Conservation (phyloP, 768 basidiomycete species). For the Leccinum disarticulatum region DNA sequence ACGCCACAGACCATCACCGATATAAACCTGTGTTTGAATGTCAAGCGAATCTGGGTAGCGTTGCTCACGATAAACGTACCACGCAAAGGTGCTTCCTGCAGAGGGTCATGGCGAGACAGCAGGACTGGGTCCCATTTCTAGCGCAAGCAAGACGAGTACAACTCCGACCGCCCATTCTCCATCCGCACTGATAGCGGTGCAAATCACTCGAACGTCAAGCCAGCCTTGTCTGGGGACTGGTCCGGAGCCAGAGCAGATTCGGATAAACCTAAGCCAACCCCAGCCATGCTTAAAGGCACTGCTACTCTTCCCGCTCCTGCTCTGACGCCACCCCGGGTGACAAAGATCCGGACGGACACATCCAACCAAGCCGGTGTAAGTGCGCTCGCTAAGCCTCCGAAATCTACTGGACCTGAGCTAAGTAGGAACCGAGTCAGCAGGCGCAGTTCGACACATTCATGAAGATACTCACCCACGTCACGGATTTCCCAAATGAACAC, state of each 20-base stretch:
- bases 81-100: constrained; percentile 49
- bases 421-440: neutral
- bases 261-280: neutral
- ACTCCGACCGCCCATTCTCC: constrained; percentile 42
- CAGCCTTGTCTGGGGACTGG: constrained; percentile 18
- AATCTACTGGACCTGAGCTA: constrained; percentile 40
- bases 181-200: constrained; percentile 27
- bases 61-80: constrained; percentile 56
- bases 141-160: constrained; percentile 2
- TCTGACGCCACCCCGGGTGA: constrained; percentile 30
- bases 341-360: constrained; percentile 42
- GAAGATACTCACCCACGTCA: constrained; percentile 38
- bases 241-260: constrained; percentile 13
- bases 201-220: neutral
- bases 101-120: constrained; percentile 61
- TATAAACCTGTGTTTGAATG: constrained; percentile 51
- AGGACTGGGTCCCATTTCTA: constrained; percentile 74
- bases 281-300: neutral
- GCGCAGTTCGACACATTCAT: neutral
- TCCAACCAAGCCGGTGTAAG: constrained; percentile 30
- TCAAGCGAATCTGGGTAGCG: constrained; percentile 53
- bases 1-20: constrained; percentile 53
- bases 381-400: constrained; percentile 37
- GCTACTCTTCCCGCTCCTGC: constrained; percentile 4
- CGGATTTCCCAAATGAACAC: constrained; percentile 55